Percentiles rank a stretch among this genome's conserved stretches.
Conservation (phyloP, 371 early-diverging fungal genomes). For the Mucor irregularis region DNA sequence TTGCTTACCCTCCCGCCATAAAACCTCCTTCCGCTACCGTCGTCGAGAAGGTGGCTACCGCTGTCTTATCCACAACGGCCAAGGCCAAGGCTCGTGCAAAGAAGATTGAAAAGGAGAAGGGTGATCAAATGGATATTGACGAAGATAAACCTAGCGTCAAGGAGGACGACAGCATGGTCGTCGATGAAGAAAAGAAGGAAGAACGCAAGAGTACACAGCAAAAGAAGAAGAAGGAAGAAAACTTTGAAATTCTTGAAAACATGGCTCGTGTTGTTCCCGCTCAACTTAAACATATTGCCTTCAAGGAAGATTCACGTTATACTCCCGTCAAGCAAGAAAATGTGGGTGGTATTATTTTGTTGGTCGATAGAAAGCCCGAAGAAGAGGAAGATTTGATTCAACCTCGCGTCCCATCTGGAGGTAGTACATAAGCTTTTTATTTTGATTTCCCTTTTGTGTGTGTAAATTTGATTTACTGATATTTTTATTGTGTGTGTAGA, state of each 20-base stretch:
- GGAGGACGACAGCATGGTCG: slow-evolving; percentile 49
- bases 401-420: slow-evolving; percentile 53
- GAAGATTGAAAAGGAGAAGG: slow-evolving; percentile 77
- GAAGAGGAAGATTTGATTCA: slow-evolving; percentile 65
- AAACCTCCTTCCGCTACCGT: slow-evolving; percentile 70
- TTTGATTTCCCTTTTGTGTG: not conserved
- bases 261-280: slow-evolving; percentile 87
- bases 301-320: slow-evolving; percentile 84
- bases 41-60: slow-evolving; percentile 79
- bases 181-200: slow-evolving; percentile 38
- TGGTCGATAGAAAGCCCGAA: slow-evolving; percentile 63
- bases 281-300: slow-evolving; percentile 84
- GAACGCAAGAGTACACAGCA: slow-evolving; percentile 25
- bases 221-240: slow-evolving; percentile 71
- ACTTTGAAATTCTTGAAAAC: slow-evolving; percentile 78
- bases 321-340: slow-evolving; percentile 81
- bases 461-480: too few relatives aligned
- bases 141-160: slow-evolving; percentile 45
- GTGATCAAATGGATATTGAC: slow-evolving; percentile 53
- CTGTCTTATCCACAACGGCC: slow-evolving; percentile 94
- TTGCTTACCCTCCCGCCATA: slow-evolving; percentile 88
- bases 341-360: slow-evolving; percentile 79
- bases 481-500: too few relatives aligned
- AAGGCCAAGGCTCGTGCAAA: slow-evolving; percentile 90
- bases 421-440: slow-evolving; percentile 32